phyloP scores from a whole-genome alignment of 495 filamentous ascomycete genomes.

The Penicillium soppii region DNA sequence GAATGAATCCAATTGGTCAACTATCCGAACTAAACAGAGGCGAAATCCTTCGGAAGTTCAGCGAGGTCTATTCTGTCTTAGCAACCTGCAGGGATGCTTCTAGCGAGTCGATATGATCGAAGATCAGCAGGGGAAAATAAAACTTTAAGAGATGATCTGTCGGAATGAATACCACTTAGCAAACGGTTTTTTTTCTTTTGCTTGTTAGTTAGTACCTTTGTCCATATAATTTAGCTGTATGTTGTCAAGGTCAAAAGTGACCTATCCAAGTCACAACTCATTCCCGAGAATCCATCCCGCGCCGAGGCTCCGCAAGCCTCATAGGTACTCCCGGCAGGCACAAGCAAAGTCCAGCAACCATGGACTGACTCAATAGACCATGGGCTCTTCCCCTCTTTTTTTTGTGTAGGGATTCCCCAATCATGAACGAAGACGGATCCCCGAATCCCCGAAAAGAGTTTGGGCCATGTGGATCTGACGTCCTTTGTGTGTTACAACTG shows the following conservation, averaged over 20 bases:
- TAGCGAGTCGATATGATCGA: constrained; percentile 1
- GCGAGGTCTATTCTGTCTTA: neutral
- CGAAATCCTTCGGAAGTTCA: neutral
- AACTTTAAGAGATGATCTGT: neutral
- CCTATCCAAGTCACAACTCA: neutral
- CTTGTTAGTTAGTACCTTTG: too few species aligned
- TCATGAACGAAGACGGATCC: constrained; percentile 1
- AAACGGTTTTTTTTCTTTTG: too few species aligned
- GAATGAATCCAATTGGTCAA: neutral
- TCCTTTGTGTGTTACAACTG: neutral
- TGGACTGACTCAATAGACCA: too few species aligned
- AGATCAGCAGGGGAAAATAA: neutral
- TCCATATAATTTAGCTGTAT: too few species aligned
- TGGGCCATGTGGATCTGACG: constrained; percentile 31
- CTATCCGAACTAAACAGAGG: neutral
- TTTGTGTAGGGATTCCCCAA: neutral
- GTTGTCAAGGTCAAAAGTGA: too few species aligned
- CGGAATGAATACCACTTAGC: too few species aligned
- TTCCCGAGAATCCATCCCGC: neutral
- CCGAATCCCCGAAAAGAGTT: constrained; percentile 16
- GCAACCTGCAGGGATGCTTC: constrained; percentile 3
- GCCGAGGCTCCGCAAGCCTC: constrained; percentile 2
- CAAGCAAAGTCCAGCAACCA: neutral
- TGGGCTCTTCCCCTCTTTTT: neutral
- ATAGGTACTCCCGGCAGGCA: neutral